Base-by-base conservation (phyloP, 1,284 basidiomycete species). In the Sanguinoderma infundibulare region DNA sequence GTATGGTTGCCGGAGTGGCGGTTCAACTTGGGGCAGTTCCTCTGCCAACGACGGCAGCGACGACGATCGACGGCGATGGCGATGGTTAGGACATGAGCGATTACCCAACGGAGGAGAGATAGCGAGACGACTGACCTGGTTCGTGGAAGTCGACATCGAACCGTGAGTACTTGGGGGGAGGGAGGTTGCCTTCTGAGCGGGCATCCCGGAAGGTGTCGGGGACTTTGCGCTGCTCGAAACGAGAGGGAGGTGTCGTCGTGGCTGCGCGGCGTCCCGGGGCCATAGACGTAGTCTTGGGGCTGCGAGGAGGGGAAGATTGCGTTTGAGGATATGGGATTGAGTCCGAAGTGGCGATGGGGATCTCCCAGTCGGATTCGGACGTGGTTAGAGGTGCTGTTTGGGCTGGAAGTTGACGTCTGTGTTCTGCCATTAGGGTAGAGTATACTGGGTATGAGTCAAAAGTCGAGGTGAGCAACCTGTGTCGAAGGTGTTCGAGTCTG, bases 261-360 rank as follows among this genome's bases (percentile, higher is more conserved):
- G 28, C 32, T 15, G 57, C 24, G 42, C 34, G 24, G 17, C 32
- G 38, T 24, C 40, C 22, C 17, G 32, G 26, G n/a, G 42, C 12
- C 12, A 6, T 32, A 14, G 26, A 14, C 15, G 9, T 7, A 10
- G 22, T 15, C 22, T 15, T 40, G 10, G 52, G 38, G 34, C 34
- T 32, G 10, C 51, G 51, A 24, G 40, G 57, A 2, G 46, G 20
- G 28, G 51, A 22, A 6, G 40, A 34, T 5, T 24, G 34, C 5
- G 22, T 9, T 12, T 26, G 52, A 17, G 32, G 24, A 3, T 4
- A 39, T 39, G 30, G 46, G 26, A 17, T n/a, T 14, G 52, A 12
- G 14, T 54, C 52, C 1, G 58, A 59, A 20, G 58, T 54, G 35
- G 58, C 58, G 22, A 59, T 24, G 8, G 58, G 58, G n/a, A 59